Percentiles rank a stretch among this genome's conserved stretches.
Evolutionary conservation across 805 yeast species (phyloP).

Genomic region (Starmerella kuoi): DNA sequence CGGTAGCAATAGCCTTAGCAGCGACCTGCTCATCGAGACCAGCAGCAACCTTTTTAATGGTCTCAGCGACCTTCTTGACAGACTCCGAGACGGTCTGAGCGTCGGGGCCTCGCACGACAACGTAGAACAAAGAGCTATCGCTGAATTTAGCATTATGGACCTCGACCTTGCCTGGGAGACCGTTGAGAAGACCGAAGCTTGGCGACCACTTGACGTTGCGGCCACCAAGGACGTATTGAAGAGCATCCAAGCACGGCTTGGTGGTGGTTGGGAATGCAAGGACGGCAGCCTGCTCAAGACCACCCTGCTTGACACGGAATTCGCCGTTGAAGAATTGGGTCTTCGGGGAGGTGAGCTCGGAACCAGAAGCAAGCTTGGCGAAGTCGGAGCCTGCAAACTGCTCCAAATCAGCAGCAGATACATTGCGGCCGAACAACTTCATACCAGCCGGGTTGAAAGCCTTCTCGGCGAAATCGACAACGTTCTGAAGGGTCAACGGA

Average conservation of each 20-base stretch:
- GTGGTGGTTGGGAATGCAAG: slow-evolving; percentile 62
- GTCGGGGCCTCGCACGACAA: slow-evolving; percentile 48
- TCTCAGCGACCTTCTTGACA: slow-evolving; percentile 35
- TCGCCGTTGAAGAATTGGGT: slow-evolving; percentile 48
- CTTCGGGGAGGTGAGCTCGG: slow-evolving; percentile 35
- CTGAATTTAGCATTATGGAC: slow-evolving; percentile 51
- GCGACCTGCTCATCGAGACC: slow-evolving; percentile 29
- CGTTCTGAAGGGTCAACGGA: slow-evolving; percentile 47
- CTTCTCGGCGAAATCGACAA: slow-evolving; percentile 51
- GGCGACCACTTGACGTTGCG: slow-evolving; percentile 42
- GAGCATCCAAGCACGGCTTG: slow-evolving; percentile 56
- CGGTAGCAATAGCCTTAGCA: slow-evolving; percentile 43
- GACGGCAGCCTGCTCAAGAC: slow-evolving; percentile 52
- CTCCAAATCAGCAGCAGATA: slow-evolving; percentile 55
- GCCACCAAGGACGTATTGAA: slow-evolving; percentile 54
- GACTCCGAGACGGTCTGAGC: slow-evolving; percentile 48
- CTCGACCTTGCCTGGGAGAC: slow-evolving; percentile 35
- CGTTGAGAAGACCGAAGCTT: slow-evolving; percentile 40
- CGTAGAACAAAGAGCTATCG: slow-evolving; percentile 70
- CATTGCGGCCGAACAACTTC: slow-evolving; percentile 61
- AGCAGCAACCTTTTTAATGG: slow-evolving; percentile 24
- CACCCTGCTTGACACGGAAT: slow-evolving; percentile 47
- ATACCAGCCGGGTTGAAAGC: slow-evolving; percentile 62
- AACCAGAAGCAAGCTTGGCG: slow-evolving; percentile 49
- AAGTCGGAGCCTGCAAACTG: slow-evolving; percentile 53